Evolutionary conservation across 1,284 basidiomycete species (phyloP), one percentile per base, ranked within the genome.

Genomic region (Sphaerobolus stellatus): DNA sequence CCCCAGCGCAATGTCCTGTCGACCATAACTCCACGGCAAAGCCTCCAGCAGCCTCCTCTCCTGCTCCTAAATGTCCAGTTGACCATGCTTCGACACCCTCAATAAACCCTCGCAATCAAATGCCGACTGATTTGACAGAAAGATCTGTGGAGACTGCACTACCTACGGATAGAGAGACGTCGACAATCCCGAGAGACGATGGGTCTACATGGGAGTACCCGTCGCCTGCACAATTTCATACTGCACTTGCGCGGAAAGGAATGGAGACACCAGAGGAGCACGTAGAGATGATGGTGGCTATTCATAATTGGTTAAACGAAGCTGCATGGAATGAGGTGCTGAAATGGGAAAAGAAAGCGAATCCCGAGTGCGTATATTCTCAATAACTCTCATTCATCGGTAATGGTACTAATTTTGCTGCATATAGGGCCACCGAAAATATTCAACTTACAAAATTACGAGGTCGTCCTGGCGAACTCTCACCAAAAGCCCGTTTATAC

Each of bases 291-390:
- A 98, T 99, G 91, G 97, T 99, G 34, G 86, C 94, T 54, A 98
- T 99, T 34, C 97, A 99, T 71, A 99, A 99, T 68, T 98, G 95
- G 64, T 71, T 99, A 69, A 99, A 99, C 66, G 97, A 99, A 73
- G 81, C 88, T 65, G 97, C 96, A 5, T 99, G 97, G 97, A 75
- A 86, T 56, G 93, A 99, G 72, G 95, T 99, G 16, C 71, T 94
- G 59, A 88, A 86, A 67, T 99, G 97, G 97, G 97, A 99, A 73
- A 81, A 79, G 66, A 76, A 85, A 63, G 75, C 81, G 62, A 74
- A 83, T 63, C 63, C 60, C 11, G 72, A 66, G 84, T 88, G 66
- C 66, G 80, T 80, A 51, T 44, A 58, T 52, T 33, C 36, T 11
- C 47, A 43, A 30, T 25, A 49, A 25, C 2, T 38, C 14, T 2